Conservation (phyloP, 495 filamentous ascomycete species). For the Aspergillus panamensis region DNA sequence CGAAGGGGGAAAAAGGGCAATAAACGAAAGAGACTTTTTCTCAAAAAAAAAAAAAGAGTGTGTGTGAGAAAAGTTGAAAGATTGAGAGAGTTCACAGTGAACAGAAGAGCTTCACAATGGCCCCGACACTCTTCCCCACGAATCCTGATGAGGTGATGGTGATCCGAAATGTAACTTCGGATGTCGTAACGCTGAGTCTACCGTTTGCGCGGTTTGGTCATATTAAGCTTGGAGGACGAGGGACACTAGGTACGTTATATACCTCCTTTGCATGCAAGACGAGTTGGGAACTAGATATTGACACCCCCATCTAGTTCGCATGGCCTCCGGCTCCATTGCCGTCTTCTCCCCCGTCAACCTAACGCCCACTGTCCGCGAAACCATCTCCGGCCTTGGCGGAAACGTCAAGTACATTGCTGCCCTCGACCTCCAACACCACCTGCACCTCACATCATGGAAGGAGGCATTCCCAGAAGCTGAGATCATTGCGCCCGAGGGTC, state of each 20-base stretch:
- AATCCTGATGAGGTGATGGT: slow-evolving; percentile 81
- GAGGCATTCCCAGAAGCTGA: slow-evolving; percentile 70
- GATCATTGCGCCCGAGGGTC: slow-evolving; percentile 79
- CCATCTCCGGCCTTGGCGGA: slow-evolving; percentile 62
- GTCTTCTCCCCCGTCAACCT: slow-evolving; percentile 89
- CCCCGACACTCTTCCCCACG: slow-evolving; percentile 48
- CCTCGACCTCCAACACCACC: slow-evolving; percentile 87
- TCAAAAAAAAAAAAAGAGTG: no score
- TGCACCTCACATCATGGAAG: slow-evolving; percentile 82
- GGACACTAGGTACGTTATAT: slow-evolving; percentile 66
- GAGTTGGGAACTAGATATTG: neutral
- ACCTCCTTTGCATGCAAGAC: neutral
- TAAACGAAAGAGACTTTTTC: no score
- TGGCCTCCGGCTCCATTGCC: slow-evolving; percentile 71
- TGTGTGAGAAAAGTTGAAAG: neutral
- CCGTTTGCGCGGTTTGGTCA: slow-evolving; percentile 81
- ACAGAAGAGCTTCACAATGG: slow-evolving; percentile 13
- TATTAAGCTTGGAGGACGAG: slow-evolving; percentile 80
- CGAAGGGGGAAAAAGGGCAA: neutral
- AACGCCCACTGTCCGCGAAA: slow-evolving; percentile 69
- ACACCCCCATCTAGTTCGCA: slow-evolving; percentile 57
- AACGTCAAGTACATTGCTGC: slow-evolving; percentile 81
- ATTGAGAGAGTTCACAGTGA: neutral
- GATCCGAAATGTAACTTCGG: slow-evolving; percentile 74
- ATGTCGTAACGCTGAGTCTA: slow-evolving; percentile 75